Evolutionary conservation across 805 yeast species (phyloP), one percentile per base, ranked within the genome.

Genomic region (Metschnikowia matae): DNA sequence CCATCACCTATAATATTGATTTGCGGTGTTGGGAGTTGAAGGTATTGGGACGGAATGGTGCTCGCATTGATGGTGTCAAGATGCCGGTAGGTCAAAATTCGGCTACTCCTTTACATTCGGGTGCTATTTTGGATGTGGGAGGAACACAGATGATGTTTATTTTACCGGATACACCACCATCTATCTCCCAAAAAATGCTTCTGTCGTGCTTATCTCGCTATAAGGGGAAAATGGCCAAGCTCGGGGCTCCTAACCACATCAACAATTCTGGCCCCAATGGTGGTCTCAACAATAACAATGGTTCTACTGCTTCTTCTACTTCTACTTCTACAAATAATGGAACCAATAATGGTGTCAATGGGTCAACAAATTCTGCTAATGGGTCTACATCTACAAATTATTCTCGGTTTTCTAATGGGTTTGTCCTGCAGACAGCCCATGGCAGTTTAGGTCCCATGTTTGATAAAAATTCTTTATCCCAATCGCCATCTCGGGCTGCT

Each of bases 101-200:
- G 4, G 74, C 83, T 3, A 77, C 84, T 13, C 78, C 83, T 11
- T 76, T 94, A 49, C 78, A 79, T 47, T 85, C 95, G 1, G 99
- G 99, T n/a, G 87, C 92, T 39, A 82, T 94, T 15, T 69, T 94
- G 50, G 99, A 94, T 61, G 84, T 94, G 42, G 98, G 98, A 15
- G 97, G 97, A 5, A 90, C 96, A 10, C 98, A 94, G 69, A 94
- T 94, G 98, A 92, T 94, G 96, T 94, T 94, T 64, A 94, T 94
- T 36, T 74, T 94, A 57, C 99, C 99, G 1, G 97, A 91, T 65
- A 83, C 88, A 4, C 81, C 82, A 11, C 96, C 97, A 2, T 71
- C 69, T 33, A 76, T 91, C 6, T 79, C 87, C 54, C 75, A 68
- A 40, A 69, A 70, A 44, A 73, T 80, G 65, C 64, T 77, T 49